These are phyloP conservation scores for Russula virescens DNA, from an alignment of 768 basidiomycete genomes.

Conservation along the genomic window DNA sequence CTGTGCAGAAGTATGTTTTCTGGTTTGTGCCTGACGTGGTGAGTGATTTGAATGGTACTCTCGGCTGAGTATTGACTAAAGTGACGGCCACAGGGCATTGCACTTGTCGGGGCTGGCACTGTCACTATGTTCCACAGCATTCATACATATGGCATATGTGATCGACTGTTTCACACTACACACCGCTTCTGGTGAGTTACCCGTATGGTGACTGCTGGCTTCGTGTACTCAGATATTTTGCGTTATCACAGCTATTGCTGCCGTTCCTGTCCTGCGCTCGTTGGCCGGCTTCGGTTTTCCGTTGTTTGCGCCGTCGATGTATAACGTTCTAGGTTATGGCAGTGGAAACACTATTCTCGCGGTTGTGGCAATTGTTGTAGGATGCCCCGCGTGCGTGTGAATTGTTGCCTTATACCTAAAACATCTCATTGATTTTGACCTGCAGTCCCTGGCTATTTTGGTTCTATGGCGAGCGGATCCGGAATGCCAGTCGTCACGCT, in stretches of 20 bases:
- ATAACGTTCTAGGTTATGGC: conserved; percentile 57
- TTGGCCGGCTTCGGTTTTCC: conserved; percentile 72
- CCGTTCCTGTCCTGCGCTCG: conserved; percentile 56
- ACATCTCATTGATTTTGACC: conserved; percentile 3
- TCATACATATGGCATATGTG: conserved; percentile 52
- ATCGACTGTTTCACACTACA: conserved; percentile 62
- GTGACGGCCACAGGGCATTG: conserved; percentile 44
- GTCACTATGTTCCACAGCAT: conserved; percentile 57
- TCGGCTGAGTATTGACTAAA: neutral
- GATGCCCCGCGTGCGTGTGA: conserved; percentile 38
- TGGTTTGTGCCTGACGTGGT: conserved; percentile 74
- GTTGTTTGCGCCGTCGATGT: conserved; percentile 69
- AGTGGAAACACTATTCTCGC: conserved; percentile 66
- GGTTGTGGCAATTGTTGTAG: conserved; percentile 48
- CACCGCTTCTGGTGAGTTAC: conserved; percentile 54
- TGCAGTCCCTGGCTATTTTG: conserved; percentile 41
- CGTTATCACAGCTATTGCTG: conserved; percentile 49
- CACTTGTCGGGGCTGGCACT: conserved; percentile 48
- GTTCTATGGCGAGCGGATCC: conserved; percentile 43
- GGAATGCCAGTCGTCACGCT: too few species aligned
- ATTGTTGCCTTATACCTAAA: too few species aligned
- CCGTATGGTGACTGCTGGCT: neutral
- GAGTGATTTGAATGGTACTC: neutral
- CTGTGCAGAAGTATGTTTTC: conserved; percentile 46
- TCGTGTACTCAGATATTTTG: conserved; percentile 8